Conservation (phyloP, 371 early-diverging fungal genomes). For the Haplosporangium sp. region DNA sequence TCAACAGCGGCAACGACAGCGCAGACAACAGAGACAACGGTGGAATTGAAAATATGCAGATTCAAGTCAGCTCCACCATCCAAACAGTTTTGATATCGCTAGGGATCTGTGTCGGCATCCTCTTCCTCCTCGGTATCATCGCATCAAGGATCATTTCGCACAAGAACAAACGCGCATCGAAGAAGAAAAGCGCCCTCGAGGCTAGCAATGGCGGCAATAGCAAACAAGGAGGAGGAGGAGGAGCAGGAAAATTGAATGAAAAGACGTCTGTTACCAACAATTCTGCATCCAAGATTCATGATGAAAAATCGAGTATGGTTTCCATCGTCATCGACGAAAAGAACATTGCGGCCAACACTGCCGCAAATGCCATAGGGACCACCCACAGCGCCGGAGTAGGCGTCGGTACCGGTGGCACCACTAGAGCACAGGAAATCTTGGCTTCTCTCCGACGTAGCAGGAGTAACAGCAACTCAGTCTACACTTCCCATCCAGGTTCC, state of each 20-base stretch:
- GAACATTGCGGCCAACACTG: not conserved
- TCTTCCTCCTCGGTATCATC: constrained; percentile 33
- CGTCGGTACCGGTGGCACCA: too few species aligned
- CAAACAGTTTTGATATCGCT: constrained; percentile 24
- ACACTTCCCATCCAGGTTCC: not conserved
- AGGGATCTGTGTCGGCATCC: constrained; percentile 24
- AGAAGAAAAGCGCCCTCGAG: constrained; percentile 13
- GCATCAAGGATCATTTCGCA: constrained; percentile 31
- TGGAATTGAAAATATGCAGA: constrained; percentile 3
- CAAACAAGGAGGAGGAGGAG: not conserved
- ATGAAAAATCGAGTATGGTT: constrained; percentile 11
- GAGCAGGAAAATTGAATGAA: not conserved
- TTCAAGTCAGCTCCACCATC: constrained; percentile 32
- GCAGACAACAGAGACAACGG: too few species aligned
- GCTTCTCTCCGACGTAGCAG: not conserved
- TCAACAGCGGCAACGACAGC: too few species aligned
- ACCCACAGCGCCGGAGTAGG: too few species aligned
- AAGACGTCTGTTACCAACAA: not conserved
- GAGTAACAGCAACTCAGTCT: not conserved
- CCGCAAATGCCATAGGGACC: too few species aligned
- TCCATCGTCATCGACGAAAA: constrained; percentile 11
- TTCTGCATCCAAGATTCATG: not conserved
- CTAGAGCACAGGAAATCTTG: too few species aligned
- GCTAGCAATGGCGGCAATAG: constrained; percentile 1
- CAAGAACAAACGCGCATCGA: constrained; percentile 31